Base-by-base conservation (phyloP, 2,329 filamentous ascomycete species). In the Botrytis pseudocinerea region DNA sequence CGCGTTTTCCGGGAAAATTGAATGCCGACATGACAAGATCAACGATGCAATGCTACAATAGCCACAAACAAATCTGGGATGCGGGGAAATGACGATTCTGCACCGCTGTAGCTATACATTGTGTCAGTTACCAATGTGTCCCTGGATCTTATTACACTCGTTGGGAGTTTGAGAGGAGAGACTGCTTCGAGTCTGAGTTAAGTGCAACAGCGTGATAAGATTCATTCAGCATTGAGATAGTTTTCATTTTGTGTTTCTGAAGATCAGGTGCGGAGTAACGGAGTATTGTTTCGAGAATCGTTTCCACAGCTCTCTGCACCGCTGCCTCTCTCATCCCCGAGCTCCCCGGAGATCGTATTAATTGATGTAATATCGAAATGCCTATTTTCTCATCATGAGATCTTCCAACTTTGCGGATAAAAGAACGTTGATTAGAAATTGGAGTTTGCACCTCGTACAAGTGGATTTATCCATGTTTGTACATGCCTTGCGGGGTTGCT, bases 11-110 rank as follows among this genome's bases (percentile, higher is more conserved):
- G 62, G 42, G 18, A 48, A 48, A 65, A 48, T 65, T 28, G 38
- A 54, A 35, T 57, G 22, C 65, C 65, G 65, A 54, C 32, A 68
- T 68, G 65, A 25, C 22, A 40, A 51, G 65, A 68, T 68, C 65
- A 54, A 28, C 22, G 51, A 38, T 54, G 64, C 64, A 68, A 16
- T 8, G 46, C 7, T 1, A 68, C 38, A 68, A 68, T 38, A 54
- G 48, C 25, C 44, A 68, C 42, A 22, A 44, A 48, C 14, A 28
- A 51, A n/a, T n/a, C 40, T 32, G 28, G 28, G 28, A 46, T 65
- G 62, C 42, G 62, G 62, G 62, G 42, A 48, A 64, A 22, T 65
- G 35, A 48, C 25, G 61, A 44, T 32, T 32, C 12, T 35, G 42
- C 35, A 65, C 2, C 25, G 25, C 28, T 20, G 20, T 25, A 9